Percentiles rank a stretch among this genome's conserved stretches.
phyloP scores from a whole-genome alignment of 2,329 filamentous ascomycete species.

The Hypomyces perniciosus region DNA sequence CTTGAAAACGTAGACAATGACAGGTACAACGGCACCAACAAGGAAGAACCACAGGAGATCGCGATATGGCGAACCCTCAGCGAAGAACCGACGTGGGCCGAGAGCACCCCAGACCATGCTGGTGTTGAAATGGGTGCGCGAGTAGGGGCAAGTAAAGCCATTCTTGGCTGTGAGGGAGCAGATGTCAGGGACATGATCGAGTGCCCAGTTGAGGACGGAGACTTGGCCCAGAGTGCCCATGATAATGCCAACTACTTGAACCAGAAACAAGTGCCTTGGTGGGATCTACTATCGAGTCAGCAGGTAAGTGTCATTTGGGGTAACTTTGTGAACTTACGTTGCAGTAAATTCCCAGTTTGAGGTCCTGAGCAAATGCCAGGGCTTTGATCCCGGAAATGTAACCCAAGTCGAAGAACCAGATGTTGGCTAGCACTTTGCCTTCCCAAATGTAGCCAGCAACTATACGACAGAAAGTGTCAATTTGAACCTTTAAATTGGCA shows the following conservation, averaged over 20 bases:
- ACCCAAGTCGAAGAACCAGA: slow-evolving; percentile 32
- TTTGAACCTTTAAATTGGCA: slow-evolving; percentile 35
- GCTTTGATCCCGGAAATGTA: slow-evolving; percentile 39
- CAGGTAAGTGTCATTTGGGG: background rate
- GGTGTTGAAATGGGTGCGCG: slow-evolving; percentile 41
- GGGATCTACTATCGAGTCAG: slow-evolving; percentile 28
- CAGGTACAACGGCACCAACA: slow-evolving; percentile 42
- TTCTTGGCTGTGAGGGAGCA: slow-evolving; percentile 40
- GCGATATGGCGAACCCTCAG: slow-evolving; percentile 42
- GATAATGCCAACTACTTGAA: slow-evolving; percentile 37
- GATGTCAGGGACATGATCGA: slow-evolving; percentile 42
- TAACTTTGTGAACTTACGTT: slow-evolving; percentile 17
- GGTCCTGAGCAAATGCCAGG: slow-evolving; percentile 36
- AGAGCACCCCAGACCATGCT: slow-evolving; percentile 53
- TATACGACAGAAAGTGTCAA: slow-evolving; percentile 40
- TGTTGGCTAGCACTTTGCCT: slow-evolving; percentile 35
- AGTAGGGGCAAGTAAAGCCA: slow-evolving; percentile 38
- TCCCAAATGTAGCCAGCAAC: slow-evolving; percentile 40
- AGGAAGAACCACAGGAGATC: slow-evolving; percentile 49
- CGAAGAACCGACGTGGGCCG: slow-evolving; percentile 50
- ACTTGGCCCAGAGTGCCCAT: slow-evolving; percentile 41
- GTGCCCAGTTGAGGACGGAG: slow-evolving; percentile 29
- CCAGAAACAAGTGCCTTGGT: slow-evolving; percentile 37
- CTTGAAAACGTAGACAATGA: slow-evolving; percentile 37
- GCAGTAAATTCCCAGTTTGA: slow-evolving; percentile 40